Conservation (phyloP, 1,139 yeast species). For the Taiozyma sp. region DNA sequence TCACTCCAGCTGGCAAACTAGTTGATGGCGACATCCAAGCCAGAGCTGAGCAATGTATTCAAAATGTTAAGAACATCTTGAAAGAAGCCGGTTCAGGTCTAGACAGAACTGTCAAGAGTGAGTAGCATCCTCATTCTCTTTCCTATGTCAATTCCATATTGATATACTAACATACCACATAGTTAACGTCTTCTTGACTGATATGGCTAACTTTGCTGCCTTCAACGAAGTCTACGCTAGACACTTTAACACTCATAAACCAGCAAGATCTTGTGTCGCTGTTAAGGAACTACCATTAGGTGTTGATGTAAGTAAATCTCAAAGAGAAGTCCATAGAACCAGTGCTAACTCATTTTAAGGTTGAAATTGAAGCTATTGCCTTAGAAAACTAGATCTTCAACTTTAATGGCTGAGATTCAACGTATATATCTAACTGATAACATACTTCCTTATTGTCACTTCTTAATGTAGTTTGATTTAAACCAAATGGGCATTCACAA, state of each 20-base stretch:
- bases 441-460: background rate
- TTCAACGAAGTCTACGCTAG: constrained; percentile 81
- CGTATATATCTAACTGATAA: background rate
- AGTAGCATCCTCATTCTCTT: constrained; percentile 3
- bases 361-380: constrained; percentile 73
- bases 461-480: background rate
- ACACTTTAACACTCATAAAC: constrained; percentile 77
- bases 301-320: constrained; percentile 50
- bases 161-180: background rate
- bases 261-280: constrained; percentile 95
- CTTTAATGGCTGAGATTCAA: background rate
- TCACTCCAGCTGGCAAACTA: constrained; percentile 76
- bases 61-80: constrained; percentile 69
- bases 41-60: constrained; percentile 80
- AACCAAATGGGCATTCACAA: no score
- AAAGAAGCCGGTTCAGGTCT: constrained; percentile 79
- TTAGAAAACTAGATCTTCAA: constrained; percentile 2
- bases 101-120: constrained; percentile 67
- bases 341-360: constrained; percentile 12
- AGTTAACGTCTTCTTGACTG: constrained; percentile 81
- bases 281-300: constrained; percentile 84
- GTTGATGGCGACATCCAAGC: constrained; percentile 72
- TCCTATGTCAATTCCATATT: background rate
- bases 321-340: background rate
- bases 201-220: constrained; percentile 74